phyloP scores from a whole-genome alignment of 2,329 filamentous ascomycete genomes.

The Verticillium isaacii region DNA sequence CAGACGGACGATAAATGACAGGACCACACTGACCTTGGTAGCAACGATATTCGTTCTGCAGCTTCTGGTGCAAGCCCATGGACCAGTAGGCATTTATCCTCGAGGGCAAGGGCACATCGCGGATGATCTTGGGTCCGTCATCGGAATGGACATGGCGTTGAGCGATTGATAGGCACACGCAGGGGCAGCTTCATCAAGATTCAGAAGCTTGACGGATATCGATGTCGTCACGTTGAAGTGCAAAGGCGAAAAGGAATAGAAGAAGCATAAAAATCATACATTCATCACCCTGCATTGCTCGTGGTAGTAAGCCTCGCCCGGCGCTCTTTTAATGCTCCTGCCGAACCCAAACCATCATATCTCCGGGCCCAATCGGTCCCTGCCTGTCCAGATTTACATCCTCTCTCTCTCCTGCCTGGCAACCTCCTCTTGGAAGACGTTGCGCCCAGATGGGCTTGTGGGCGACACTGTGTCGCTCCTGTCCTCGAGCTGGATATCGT shows the following conservation, averaged over 20 bases:
- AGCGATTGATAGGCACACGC: background rate
- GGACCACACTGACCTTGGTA: background rate
- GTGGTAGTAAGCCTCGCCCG: background rate
- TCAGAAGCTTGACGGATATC: background rate
- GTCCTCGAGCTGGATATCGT: constrained; percentile 19
- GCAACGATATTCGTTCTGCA: background rate
- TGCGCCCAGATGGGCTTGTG: constrained; percentile 16
- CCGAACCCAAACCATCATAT: background rate
- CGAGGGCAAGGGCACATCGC: background rate
- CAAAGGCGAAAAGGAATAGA: background rate
- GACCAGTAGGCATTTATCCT: background rate
- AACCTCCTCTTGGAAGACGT: constrained; percentile 32
- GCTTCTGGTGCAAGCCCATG: background rate
- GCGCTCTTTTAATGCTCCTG: background rate
- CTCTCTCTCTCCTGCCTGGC: constrained; percentile 23
- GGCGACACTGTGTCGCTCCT: constrained; percentile 19
- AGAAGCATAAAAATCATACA: background rate
- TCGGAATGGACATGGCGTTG: too few relatives aligned
- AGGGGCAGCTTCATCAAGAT: background rate
- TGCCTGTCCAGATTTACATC: background rate
- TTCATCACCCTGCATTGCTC: background rate
- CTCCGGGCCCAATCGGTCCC: background rate
- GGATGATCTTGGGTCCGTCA: too few relatives aligned
- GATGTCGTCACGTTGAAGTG: background rate
- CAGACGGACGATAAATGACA: too few relatives aligned